Evolutionary conservation across 148 eudicot genomes (phyloP), one percentile per base, ranked within the genome.

Genomic region (Rhododendron ovatum): DNA sequence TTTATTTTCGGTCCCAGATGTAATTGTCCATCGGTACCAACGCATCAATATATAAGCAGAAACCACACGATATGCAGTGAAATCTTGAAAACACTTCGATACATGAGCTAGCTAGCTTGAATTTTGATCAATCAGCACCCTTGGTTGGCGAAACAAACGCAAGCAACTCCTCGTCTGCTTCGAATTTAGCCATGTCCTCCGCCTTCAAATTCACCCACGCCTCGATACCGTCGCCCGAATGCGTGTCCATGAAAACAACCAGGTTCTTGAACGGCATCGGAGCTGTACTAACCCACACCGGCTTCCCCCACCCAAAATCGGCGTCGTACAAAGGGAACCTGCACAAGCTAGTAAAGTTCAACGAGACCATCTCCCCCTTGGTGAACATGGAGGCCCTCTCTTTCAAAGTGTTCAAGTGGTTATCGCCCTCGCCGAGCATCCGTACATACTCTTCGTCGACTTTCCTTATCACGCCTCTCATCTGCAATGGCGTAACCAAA

Each of bases 281-380:
- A 2, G 85, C 81, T 1, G 73, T 63, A 0, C 83, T 59, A 1
- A 84, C 84, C 87, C 88, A 80, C 20, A 81, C 85, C 4, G 89
- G 91, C 28, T 84, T 86, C 2, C 90, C 89, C 91, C 90, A 90
- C 17, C 91, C 91, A 7, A 90, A 90, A 79, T 90, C 89, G 35
- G 87, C 86, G 43, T 88, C 90, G 59, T 78, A 81, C 39, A 85
- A 28, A 1, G 82, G 88, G 10, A 90, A 82, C 57, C 83, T 50
- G 8, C 86, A n/a, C 30, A 84, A 4, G 57, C 86, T 84, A 3
- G 90, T 90, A 59, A 90, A 90, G 7, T 83, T 85, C 39, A 84
- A 53, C 8, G 84, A 39, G 3, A 30, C 43, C 20, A 84, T n/a
- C 57, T 90, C 78, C 15, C 89, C 90, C 50, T 55, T 86, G 3